These are phyloP conservation scores for Juglanconis oblonga DNA, from an alignment of 2,329 filamentous ascomycete genomes.

Conservation along the genomic window DNA sequence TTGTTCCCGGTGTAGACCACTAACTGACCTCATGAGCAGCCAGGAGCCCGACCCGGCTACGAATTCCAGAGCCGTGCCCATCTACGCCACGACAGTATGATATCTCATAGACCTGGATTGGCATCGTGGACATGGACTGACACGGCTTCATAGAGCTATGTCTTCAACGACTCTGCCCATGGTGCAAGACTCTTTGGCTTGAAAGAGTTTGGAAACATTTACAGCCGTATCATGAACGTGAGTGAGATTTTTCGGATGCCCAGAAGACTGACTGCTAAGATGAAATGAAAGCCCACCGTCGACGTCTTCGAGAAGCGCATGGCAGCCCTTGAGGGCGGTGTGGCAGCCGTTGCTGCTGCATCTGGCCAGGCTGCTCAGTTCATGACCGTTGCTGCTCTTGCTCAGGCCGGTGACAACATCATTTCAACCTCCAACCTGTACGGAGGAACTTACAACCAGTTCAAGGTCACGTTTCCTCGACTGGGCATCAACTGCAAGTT, in stretches of 20 bases:
- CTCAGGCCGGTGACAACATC: conserved; percentile 87
- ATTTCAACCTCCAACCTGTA: conserved; percentile 88
- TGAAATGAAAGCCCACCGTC: conserved; percentile 68
- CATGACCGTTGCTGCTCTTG: conserved; percentile 82
- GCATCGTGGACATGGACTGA: conserved; percentile 13
- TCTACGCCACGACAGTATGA: conserved; percentile 82
- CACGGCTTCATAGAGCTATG: conserved; percentile 62
- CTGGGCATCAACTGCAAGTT: conserved; percentile 88
- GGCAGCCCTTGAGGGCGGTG: conserved; percentile 90
- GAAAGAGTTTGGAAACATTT: conserved; percentile 97
- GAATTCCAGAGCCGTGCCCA: conserved; percentile 87
- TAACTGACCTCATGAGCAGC: conserved; percentile 40
- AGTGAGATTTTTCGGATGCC: conserved; percentile 27
- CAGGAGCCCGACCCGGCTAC: conserved; percentile 78
- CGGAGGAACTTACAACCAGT: conserved; percentile 95
- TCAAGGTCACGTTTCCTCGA: conserved; percentile 87
- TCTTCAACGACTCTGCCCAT: conserved; percentile 95
- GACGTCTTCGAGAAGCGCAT: conserved; percentile 97
- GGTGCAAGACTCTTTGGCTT: conserved; percentile 93
- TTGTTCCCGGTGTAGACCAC: not conserved
- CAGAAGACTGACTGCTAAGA: not conserved
- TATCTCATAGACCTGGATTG: not conserved
- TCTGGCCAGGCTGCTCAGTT: conserved; percentile 92
- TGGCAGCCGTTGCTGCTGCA: conserved; percentile 77
- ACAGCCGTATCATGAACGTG: conserved; percentile 94